Evolutionary conservation across 768 basidiomycete genomes (phyloP), one percentile per base, ranked within the genome.

Genomic region (Coprinellus micaceus): DNA sequence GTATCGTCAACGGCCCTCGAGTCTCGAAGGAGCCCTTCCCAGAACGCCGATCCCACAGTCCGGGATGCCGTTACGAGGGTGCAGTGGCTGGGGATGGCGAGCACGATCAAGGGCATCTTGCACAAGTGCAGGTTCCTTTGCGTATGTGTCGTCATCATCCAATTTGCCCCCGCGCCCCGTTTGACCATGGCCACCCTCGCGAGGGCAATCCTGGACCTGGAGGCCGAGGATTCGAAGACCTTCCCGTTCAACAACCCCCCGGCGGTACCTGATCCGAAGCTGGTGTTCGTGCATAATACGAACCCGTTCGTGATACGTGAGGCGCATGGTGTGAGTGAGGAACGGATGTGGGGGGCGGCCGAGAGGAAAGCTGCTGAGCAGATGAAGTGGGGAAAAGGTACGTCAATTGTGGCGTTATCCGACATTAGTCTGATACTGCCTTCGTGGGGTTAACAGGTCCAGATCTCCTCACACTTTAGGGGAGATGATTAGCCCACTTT

Each of bases 171-270:
- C 13, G 10, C 30, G 12, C 40, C 56, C 10, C 28, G 45, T 15
- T 9, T 17, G 10, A 44, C 37, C 11, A 41, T 41, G 21, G 15
- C n/a, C 12, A n/a, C 36, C 36, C 22, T 57, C 25, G 13, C 51
- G 9, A 29, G 17, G 15, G 24, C 50, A 1, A 45, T 57, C 26
- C 10, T 40, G 6, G 12, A 26, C 1, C 25, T 52, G 24, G 51
- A 47, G 12, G 28, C 46, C 13, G 41, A 52, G 37, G 50, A 57
- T 11, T 45, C 50, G 10, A 52, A 26, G 29, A 25, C 24, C 13
- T 57, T 57, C 25, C 56, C 50, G 1, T 52, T 57, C 51, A 33
- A 46, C 33, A 57, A 52, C 33, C 50, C 56, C 12, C 13, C 44
- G 5, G 17, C 29, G 17, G 24, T 29, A 21, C 22, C 28, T 13